Base-by-base conservation (phyloP, 2,329 filamentous ascomycete genomes). In the Fusarium napiforme region DNA sequence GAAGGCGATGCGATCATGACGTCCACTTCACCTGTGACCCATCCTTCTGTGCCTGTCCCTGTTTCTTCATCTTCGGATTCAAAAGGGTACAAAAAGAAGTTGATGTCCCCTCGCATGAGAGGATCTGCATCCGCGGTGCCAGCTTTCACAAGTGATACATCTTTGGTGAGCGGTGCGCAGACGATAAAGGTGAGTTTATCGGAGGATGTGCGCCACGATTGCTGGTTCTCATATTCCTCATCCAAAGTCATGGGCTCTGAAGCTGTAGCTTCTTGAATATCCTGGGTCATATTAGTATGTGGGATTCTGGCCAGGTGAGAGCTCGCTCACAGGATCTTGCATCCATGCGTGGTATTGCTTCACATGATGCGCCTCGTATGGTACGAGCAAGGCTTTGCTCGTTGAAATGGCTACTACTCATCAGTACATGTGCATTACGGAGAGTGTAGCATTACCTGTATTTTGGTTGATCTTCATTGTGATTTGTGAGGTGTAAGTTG, bases 111-210 rank as follows among this genome's bases (percentile, higher is more conserved):
- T 12, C 93, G 79, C 90, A 94, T 93, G 14, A 80, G 81, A 0
- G 82, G 82, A 0, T 88, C 84, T 2, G 82, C 78, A 77, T 96
- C 94, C 9, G 85, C 83, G 2, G 81, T 80, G 16, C 84, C 83
- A 0, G 86, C 84, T n/a, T 52, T 64, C 16, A 77, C 65, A 2
- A 26, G 10, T 2, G 65, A 40, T 7, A 21, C 23, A 7, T 60
- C 52, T 10, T 68, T 50, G 5, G 59, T 40, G 9, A 80, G 67
- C 0, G 90, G 87, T 15, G 86, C 83, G 79, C 94, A 97, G 60
- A 93, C 83, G 80, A 98, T 97, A 77, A 98, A 98, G 0, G 96
- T 98, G 69, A 98, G 82, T 83, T 98, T 98, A 83, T 98, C 95
- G 32, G 84, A 82, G 46, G 96, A 93, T 26, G 84, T 84, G 42